A percentile compares a stretch with the other conserved stretches of the same genome.
phyloP scores from a whole-genome alignment of 2,329 filamentous ascomycete genomes.

The Aspergillus jensenii region DNA sequence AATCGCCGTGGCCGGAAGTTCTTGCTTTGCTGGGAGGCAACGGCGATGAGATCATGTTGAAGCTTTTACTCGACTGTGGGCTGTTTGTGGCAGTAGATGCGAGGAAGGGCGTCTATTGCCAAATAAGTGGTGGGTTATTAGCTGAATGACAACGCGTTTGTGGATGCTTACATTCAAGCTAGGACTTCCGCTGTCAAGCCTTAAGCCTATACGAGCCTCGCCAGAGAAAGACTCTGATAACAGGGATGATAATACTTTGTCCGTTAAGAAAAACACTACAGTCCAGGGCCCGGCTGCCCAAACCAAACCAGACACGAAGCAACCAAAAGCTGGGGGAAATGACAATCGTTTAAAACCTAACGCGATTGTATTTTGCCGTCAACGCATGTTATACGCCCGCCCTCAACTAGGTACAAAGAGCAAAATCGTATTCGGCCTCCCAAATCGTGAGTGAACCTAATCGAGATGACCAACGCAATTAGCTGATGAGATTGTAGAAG shows the following conservation, averaged over 20 bases:
- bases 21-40: constrained; percentile 71
- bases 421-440: constrained; percentile 69
- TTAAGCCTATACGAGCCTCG: constrained; percentile 26
- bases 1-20: constrained; percentile 71
- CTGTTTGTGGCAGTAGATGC: constrained; percentile 67
- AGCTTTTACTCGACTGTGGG: constrained; percentile 73
- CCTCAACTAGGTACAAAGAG: constrained; percentile 69
- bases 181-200: constrained; percentile 33
- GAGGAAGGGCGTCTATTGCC: constrained; percentile 67
- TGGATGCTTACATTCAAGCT: neutral
- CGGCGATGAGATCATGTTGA: constrained; percentile 74
- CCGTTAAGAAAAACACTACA: neutral
- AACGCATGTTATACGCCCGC: constrained; percentile 81
- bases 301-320: neutral
- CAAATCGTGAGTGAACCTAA: constrained; percentile 62
- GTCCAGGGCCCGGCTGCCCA: neutral
- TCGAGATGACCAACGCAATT: constrained; percentile 36
- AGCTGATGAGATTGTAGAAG: constrained; percentile 55
- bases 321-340: neutral
- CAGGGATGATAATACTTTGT: neutral
- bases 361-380: constrained; percentile 74
- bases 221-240: neutral
- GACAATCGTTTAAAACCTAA: constrained; percentile 35
- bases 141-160: neutral
- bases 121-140: constrained; percentile 67